Conservation (phyloP, 108 stramenopile species). For the Aureococcus anophagefferens region DNA sequence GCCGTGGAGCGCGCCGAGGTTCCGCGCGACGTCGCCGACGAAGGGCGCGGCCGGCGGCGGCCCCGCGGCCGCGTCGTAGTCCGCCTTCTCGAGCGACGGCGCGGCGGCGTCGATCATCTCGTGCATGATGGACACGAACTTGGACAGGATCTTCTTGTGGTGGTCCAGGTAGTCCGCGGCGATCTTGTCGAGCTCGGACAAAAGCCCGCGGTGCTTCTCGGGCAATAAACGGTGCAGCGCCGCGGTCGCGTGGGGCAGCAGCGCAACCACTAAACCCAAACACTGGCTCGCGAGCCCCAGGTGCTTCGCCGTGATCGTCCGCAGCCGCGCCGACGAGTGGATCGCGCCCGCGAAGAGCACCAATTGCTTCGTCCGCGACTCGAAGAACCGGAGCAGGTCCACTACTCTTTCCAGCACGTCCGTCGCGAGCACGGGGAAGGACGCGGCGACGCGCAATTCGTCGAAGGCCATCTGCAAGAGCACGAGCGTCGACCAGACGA, state of each 20-base stretch:
- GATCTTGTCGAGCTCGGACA: slow-evolving; percentile 79
- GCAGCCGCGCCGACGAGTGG: slow-evolving; percentile 72
- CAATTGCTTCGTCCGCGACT: slow-evolving; percentile 75
- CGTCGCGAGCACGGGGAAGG: slow-evolving; percentile 65
- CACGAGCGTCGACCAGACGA: slow-evolving; percentile 84
- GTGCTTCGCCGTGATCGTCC: slow-evolving; percentile 88
- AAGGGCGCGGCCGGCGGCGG: slow-evolving; percentile 42
- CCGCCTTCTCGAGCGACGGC: slow-evolving; percentile 47
- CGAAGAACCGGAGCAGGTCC: slow-evolving; percentile 79
- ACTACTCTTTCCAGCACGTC: slow-evolving; percentile 71
- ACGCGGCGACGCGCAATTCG: slow-evolving; percentile 66
- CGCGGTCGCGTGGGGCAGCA: slow-evolving; percentile 81
- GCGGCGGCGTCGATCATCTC: slow-evolving; percentile 76
- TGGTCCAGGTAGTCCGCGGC: slow-evolving; percentile 76
- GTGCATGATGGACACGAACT: slow-evolving; percentile 89
- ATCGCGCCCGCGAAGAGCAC: slow-evolving; percentile 87
- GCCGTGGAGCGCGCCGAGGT: slow-evolving; percentile 81
- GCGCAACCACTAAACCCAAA: slow-evolving; percentile 63
- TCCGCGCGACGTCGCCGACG: slow-evolving; percentile 71
- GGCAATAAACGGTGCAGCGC: slow-evolving; percentile 83
- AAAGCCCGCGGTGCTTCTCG: slow-evolving; percentile 73
- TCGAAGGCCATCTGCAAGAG: slow-evolving; percentile 77
- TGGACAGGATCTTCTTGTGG: slow-evolving; percentile 77
- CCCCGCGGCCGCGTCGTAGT: slow-evolving; percentile 61
- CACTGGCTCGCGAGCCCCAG: slow-evolving; percentile 81